Percentiles rank a stretch among this genome's conserved stretches.
Evolutionary conservation across 805 yeast genomes (phyloP).

Genomic region (Starmerella stellata): DNA sequence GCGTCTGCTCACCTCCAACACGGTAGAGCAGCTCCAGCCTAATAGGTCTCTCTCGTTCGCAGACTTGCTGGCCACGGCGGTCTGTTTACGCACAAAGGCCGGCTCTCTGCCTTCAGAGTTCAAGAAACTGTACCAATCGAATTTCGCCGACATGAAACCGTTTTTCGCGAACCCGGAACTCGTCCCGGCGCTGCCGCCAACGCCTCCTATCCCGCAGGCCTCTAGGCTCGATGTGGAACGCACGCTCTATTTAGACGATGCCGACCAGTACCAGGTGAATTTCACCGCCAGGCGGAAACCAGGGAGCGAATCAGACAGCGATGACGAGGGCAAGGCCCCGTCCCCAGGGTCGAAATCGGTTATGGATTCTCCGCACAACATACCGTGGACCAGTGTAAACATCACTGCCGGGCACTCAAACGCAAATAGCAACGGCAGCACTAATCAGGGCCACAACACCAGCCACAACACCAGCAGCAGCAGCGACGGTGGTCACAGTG

Average conservation of each 20-base stretch:
- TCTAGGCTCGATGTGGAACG: conserved; percentile 61
- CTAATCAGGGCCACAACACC: too few species aligned
- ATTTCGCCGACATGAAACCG: conserved; percentile 39
- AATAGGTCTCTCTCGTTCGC: conserved; percentile 31
- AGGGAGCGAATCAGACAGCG: not conserved
- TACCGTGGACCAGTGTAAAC: too few species aligned
- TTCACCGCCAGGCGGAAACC: conserved; percentile 4
- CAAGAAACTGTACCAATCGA: conserved; percentile 52
- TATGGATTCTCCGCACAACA: conserved; percentile 11
- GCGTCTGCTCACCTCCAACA: conserved; percentile 55
- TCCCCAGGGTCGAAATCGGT: not conserved
- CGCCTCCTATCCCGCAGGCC: conserved; percentile 44
- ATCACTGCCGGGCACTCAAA: too few species aligned
- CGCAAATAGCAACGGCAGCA: too few species aligned
- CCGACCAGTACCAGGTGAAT: conserved; percentile 13
- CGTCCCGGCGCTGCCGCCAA: conserved; percentile 67
- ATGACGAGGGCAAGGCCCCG: not conserved
- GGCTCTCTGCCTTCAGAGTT: conserved; percentile 70
- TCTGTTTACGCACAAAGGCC: conserved; percentile 60
- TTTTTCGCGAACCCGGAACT: conserved; percentile 36
- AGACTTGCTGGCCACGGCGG: conserved; percentile 62
- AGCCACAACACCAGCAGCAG: too few species aligned
- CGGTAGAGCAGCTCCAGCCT: conserved; percentile 64
- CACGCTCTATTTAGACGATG: conserved; percentile 19
- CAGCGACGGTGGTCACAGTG: too few species aligned